These are phyloP conservation scores for Diaporthe helianthi DNA, from an alignment of 2,329 filamentous ascomycete species.

Conservation along the genomic window DNA sequence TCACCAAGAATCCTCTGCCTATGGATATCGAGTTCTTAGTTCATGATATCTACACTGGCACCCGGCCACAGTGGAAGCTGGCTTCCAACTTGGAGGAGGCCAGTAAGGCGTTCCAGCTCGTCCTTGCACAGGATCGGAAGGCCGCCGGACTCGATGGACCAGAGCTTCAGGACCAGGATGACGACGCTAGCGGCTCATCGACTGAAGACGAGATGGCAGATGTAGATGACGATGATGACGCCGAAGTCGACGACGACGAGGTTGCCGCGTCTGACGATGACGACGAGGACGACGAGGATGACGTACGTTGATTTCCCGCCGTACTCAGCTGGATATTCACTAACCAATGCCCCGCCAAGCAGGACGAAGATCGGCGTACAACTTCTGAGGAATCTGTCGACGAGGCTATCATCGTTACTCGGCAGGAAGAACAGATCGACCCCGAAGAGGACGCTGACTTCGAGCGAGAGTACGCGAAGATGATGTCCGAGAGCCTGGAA, in stretches of 20 bases:
- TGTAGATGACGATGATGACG: conserved; percentile 65
- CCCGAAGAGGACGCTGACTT: conserved; percentile 97
- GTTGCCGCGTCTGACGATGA: conserved; percentile 62
- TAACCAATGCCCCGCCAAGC: conserved; percentile 38
- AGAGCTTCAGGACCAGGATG: conserved; percentile 73
- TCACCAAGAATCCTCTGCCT: conserved; percentile 85
- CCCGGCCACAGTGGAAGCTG: conserved; percentile 92
- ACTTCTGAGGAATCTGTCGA: conserved; percentile 72
- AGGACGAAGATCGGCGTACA: conserved; percentile 58
- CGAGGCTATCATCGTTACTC: conserved; percentile 89
- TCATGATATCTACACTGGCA: conserved; percentile 86
- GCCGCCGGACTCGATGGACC: conserved; percentile 73
- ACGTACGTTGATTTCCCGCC: conserved; percentile 49
- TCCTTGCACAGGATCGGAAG: conserved; percentile 91
- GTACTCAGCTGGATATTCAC: not conserved
- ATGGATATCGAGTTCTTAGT: conserved; percentile 98
- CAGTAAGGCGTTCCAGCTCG: conserved; percentile 80
- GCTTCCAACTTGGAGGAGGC: conserved; percentile 84
- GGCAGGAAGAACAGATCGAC: conserved; percentile 87
- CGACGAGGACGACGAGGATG: conserved; percentile 65
- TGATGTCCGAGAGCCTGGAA: conserved; percentile 97
- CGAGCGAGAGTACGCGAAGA: conserved; percentile 95
- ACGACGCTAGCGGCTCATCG: conserved; percentile 71
- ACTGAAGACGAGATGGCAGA: conserved; percentile 76
- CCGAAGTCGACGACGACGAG: conserved; percentile 61